Conservation (phyloP, 2,329 filamentous ascomycete species). For the Exophiala sp. region DNA sequence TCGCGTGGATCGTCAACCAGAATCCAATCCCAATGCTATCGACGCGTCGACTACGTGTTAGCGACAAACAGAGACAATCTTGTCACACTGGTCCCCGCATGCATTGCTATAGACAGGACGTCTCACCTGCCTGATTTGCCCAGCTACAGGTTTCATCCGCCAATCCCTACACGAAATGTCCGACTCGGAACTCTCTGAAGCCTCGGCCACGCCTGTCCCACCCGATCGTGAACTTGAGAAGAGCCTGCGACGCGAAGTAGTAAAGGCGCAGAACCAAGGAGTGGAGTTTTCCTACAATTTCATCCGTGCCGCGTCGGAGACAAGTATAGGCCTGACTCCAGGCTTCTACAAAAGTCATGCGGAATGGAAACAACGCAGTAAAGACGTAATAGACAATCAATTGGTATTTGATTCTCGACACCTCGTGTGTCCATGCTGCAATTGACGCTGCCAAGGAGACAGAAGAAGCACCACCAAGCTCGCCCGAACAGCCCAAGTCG, state of each 20-base stretch:
- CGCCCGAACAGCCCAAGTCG: slow-evolving; percentile 8
- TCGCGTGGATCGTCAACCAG: background rate
- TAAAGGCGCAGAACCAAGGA: slow-evolving; percentile 32
- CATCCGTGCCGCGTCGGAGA: slow-evolving; percentile 50
- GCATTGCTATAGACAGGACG: too few species aligned
- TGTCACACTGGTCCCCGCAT: too few species aligned
- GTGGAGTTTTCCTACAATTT: slow-evolving; percentile 54
- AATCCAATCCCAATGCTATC: too few species aligned
- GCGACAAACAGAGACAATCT: too few species aligned
- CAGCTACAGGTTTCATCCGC: too few species aligned
- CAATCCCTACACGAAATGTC: slow-evolving; percentile 25
- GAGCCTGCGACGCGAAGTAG: slow-evolving; percentile 37
- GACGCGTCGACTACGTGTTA: too few species aligned
- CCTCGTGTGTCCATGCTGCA: background rate
- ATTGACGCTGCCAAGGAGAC: slow-evolving; percentile 29
- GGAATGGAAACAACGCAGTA: slow-evolving; percentile 52
- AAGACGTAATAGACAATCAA: slow-evolving; percentile 49
- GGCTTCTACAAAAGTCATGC: slow-evolving; percentile 52
- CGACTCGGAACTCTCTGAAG: slow-evolving; percentile 33
- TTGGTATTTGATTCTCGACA: slow-evolving; percentile 35
- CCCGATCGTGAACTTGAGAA: slow-evolving; percentile 37
- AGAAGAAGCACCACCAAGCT: slow-evolving; percentile 30
- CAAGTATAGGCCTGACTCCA: slow-evolving; percentile 45
- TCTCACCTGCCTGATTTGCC: too few species aligned
- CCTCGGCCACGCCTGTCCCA: slow-evolving; percentile 22